These are phyloP conservation scores for Torulaspora quercuum DNA, from an alignment of 805 yeast species.

Conservation along the genomic window DNA sequence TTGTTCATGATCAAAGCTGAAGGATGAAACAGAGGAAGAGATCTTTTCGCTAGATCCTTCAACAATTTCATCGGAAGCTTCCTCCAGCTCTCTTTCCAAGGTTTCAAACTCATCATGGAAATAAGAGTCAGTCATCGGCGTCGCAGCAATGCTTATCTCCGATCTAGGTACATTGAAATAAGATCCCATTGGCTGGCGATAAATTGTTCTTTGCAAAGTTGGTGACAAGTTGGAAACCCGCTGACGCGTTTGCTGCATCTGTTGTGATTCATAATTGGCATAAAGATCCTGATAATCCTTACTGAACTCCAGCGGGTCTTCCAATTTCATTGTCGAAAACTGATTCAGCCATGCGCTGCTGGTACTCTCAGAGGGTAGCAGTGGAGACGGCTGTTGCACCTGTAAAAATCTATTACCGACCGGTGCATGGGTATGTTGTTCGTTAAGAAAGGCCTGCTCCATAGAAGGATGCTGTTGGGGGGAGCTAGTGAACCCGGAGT, in stretches of 20 bases:
- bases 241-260: constrained; percentile 9
- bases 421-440: neutral
- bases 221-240: constrained; percentile 6
- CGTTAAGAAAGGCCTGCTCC: constrained; percentile 3
- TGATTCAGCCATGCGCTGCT: constrained; percentile 23
- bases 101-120: constrained; percentile 26
- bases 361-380: constrained; percentile 2
- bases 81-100: constrained; percentile 25
- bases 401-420: constrained; percentile 9
- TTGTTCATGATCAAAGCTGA: constrained; percentile 24
- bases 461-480: constrained; percentile 8
- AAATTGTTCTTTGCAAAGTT: constrained; percentile 6
- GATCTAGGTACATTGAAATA: neutral
- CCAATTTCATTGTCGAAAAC: constrained; percentile 28
- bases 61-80: constrained; percentile 2
- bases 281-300: constrained; percentile 31
- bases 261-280: constrained; percentile 22
- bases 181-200: constrained; percentile 6
- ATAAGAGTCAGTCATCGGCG: constrained; percentile 3
- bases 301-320: constrained; percentile 33
- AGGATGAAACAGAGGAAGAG: too few species aligned
- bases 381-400: constrained; percentile 9
- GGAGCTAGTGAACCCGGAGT: too few species aligned
- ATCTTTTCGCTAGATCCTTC: neutral
- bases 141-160: neutral